These are phyloP conservation scores for Condylostoma magnum DNA, from an alignment of 169 alveolate genomes.

Conservation along the genomic window DNA sequence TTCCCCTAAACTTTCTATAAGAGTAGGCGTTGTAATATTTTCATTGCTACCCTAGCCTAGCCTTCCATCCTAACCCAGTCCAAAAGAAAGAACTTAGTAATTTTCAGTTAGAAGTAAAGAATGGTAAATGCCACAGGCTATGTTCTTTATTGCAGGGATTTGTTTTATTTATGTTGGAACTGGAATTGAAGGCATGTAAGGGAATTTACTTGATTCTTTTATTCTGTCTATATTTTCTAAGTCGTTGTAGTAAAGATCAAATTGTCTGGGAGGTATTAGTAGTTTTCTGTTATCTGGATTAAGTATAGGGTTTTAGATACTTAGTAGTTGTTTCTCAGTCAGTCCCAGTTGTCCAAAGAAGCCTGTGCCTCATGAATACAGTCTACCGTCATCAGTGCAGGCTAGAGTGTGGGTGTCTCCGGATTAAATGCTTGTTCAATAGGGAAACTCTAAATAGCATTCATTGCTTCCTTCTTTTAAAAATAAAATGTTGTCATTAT, in stretches of 20 bases:
- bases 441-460: slow-evolving; percentile 29
- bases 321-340: neutral
- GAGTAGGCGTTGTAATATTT: neutral
- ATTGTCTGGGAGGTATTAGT: no score
- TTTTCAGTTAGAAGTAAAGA: slow-evolving; percentile 15
- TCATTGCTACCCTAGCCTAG: slow-evolving; percentile 4
- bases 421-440: slow-evolving; percentile 4
- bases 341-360: slow-evolving; percentile 29
- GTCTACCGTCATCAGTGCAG: slow-evolving; percentile 27
- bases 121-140: slow-evolving; percentile 27
- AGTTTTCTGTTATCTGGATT: neutral
- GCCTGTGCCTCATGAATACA: slow-evolving; percentile 33
- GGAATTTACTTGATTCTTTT: slow-evolving; percentile 3
- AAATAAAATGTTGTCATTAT: neutral
- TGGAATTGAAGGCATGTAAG: slow-evolving; percentile 7
- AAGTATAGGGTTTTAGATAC: slow-evolving; percentile 5
- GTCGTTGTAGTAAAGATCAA: no score
- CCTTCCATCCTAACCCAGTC: slow-evolving; percentile 26
- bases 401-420: slow-evolving; percentile 23
- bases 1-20: no score
- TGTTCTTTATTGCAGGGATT: neutral
- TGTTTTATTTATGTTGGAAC: neutral
- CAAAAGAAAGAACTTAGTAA: neutral
- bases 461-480: neutral
- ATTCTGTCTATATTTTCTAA: no score